A percentile compares a stretch with the other conserved stretches of the same genome.
These are phyloP conservation scores for Brassica incana DNA, from an alignment of 345 rosid genomes.

Conservation along the genomic window DNA sequence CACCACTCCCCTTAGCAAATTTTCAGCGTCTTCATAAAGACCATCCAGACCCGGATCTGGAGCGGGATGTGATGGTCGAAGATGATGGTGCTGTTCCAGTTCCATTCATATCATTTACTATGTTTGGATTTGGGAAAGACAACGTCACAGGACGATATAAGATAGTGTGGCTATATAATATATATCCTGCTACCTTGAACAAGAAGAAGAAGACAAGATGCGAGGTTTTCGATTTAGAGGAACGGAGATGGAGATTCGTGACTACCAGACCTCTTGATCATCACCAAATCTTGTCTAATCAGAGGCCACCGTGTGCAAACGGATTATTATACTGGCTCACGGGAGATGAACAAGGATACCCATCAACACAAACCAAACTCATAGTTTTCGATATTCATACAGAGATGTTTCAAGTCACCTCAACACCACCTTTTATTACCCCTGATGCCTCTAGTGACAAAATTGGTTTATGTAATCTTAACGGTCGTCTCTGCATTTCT, in stretches of 20 bases:
- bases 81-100: not conserved
- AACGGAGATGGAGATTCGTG: conserved; percentile 1
- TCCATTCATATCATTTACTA: not conserved
- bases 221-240: conserved; percentile 18
- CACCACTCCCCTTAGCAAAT: not conserved
- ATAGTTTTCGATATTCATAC: conserved; percentile 18
- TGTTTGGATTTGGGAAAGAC: conserved; percentile 14
- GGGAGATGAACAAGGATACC: not conserved
- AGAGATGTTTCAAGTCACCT: conserved; percentile 2
- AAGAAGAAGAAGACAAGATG: not conserved
- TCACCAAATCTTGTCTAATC: not conserved
- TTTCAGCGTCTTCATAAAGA: not conserved
- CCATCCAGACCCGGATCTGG: not conserved
- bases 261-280: conserved; percentile 4
- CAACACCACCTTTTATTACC: not conserved
- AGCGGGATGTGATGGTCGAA: not conserved
- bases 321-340: conserved; percentile 24
- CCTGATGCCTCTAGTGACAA: not conserved
- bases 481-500: conserved; percentile 18
- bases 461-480: not conserved
- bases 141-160: not conserved
- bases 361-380: not conserved
- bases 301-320: conserved; percentile 18
- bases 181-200: not conserved
- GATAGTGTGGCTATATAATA: conserved; percentile 11